phyloP scores from a whole-genome alignment of 257 asterid species.

The Salvia rosmarinus region DNA sequence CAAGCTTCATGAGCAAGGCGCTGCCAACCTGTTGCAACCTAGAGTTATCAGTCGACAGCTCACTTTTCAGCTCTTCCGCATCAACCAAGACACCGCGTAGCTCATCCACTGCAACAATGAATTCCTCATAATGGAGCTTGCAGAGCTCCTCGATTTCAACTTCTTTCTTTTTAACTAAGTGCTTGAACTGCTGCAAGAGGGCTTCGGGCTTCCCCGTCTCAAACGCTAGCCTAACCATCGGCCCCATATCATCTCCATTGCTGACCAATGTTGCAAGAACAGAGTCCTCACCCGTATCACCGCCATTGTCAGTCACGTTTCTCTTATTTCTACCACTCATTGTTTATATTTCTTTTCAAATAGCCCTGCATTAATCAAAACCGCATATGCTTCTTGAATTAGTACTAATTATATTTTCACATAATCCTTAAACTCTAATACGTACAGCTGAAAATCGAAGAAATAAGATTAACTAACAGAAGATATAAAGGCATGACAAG shows the following conservation, averaged over 20 bases:
- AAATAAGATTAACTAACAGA: background rate
- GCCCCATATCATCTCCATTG: constrained; percentile 89
- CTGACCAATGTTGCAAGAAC: constrained; percentile 79
- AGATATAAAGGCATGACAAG: background rate
- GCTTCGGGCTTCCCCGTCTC: constrained; percentile 82
- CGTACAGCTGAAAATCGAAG: background rate
- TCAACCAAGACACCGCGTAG: constrained; percentile 93
- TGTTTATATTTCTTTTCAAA: constrained; percentile 14
- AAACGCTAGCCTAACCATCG: constrained; percentile 82
- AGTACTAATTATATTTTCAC: background rate
- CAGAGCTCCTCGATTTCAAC: constrained; percentile 93
- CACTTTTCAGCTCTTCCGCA: constrained; percentile 88
- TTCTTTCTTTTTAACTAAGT: constrained; percentile 76
- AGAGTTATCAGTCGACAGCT: constrained; percentile 79
- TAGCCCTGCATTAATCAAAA: constrained; percentile 37
- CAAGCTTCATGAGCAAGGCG: constrained; percentile 70
- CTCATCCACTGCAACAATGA: constrained; percentile 89
- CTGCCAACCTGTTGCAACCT: constrained; percentile 84
- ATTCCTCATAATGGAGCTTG: constrained; percentile 92
- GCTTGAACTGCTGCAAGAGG: constrained; percentile 75
- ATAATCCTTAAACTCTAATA: constrained; percentile 4
- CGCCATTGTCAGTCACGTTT: constrained; percentile 66
- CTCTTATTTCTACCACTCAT: constrained; percentile 74
- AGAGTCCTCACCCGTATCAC: constrained; percentile 77
- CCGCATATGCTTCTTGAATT: constrained; percentile 25